Conservation (phyloP, 768 basidiomycete genomes). For the Suillus brevipes region DNA sequence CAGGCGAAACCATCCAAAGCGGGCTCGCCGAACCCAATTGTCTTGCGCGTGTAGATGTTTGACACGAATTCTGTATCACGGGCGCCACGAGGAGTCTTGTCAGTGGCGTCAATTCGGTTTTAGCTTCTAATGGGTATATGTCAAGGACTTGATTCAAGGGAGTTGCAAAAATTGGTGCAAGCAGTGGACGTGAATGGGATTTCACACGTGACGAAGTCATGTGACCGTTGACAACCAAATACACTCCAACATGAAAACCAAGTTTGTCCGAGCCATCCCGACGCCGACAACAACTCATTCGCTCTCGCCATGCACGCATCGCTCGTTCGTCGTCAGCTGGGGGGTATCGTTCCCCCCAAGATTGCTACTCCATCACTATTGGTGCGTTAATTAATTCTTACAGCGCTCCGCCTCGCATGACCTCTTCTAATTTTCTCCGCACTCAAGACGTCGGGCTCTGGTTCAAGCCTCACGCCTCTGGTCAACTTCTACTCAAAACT, state of each 20-base stretch:
- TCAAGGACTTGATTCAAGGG: background rate
- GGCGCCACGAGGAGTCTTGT: background rate
- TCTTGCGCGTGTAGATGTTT: background rate
- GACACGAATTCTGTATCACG: background rate
- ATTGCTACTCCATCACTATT: slow-evolving; percentile 89
- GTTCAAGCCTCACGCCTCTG: slow-evolving; percentile 77
- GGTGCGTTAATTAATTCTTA: slow-evolving; percentile 38
- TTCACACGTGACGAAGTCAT: background rate
- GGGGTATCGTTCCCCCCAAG: slow-evolving; percentile 89
- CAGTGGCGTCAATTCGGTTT: background rate
- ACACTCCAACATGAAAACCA: slow-evolving; percentile 4
- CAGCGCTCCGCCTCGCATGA: background rate
- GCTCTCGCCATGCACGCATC: slow-evolving; percentile 71
- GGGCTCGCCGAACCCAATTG: background rate
- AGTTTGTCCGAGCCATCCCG: slow-evolving; percentile 20
- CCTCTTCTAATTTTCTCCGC: slow-evolving; percentile 12
- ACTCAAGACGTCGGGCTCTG: slow-evolving; percentile 74
- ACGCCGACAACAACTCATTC: slow-evolving; percentile 1
- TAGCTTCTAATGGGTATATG: background rate
- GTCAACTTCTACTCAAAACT: slow-evolving; percentile 97
- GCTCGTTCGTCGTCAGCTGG: slow-evolving; percentile 81
- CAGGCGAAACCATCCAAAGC: background rate
- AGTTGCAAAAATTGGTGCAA: background rate
- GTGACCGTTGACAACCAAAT: slow-evolving; percentile 1
- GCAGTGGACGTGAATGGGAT: background rate